Evolutionary conservation across 371 early-diverging fungal species (phyloP), one percentile per base, ranked within the genome.

Genomic region (Paraphysoderma sedebokerense): DNA sequence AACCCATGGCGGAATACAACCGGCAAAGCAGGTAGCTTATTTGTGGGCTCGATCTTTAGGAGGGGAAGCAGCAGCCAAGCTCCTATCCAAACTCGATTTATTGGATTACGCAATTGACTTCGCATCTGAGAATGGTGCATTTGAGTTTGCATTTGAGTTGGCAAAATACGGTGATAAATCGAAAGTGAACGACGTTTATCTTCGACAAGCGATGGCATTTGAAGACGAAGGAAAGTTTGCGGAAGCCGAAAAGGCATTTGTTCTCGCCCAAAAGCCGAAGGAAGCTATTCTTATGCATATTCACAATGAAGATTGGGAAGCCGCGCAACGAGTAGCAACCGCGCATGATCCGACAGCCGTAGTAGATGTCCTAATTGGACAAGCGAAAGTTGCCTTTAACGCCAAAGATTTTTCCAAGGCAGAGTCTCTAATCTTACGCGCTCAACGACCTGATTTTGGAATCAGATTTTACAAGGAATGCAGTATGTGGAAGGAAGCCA

Each of bases 251-350:
- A 55, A 50, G 28, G 70, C 67, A 5, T 74, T 74, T 45, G 61
- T 72, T 31, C 48, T 61, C 8, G 70, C 66, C 9, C 67, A 65
- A 32, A 74, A 74, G 42, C 72, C 74, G 13, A 61, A 65, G 45
- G 74, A 74, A 46, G 74, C 74, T 1, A 69, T 74, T 26, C 54
- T 71, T 17, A 74, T 74, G 74, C 65, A 70, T 50, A 65, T 74
- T 46, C 72, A 72, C 61, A 68, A 72, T 44, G 70, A 74, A 54
- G 58, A 70, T 54, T 74, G 74, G 74, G 67, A 67, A 20, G 58
- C 57, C 17, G 72, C 74, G 30, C 46, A 65, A 19, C 22, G 54
- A 9, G 72, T 74, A 12, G 74, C 71, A 7, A 70, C 69, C 44
- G 54, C 58, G 20, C 60, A 70, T 46, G 74, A 71, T 40, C 66